Evolutionary conservation across 2,329 filamentous ascomycete species (phyloP), one percentile per base, ranked within the genome.

Genomic region (Neofusicoccum kwambonambiense): DNA sequence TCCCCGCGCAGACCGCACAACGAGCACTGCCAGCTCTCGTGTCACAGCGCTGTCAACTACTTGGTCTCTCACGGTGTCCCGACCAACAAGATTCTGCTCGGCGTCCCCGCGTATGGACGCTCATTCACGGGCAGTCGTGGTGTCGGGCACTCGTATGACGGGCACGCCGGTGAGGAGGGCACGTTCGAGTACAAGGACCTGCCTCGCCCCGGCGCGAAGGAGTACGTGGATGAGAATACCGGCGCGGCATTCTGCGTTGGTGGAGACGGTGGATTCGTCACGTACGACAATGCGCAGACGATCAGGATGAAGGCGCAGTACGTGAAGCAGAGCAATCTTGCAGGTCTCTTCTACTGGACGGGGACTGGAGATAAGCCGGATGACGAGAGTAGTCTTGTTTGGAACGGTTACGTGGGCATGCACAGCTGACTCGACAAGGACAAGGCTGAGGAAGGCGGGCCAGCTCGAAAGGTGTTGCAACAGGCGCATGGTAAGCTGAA

Each of bases 261-360:
- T 5, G 87, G 84, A 1, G 90, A 92, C 70, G 89, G 89, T 3
- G 91, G 90, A 0, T 93, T 93, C 69, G 86, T 94, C 47, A 89
- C 86, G 1, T 95, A 94, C 74, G 91, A 95, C 75, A 93, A 90
- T 68, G 87, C 89, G 3, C 86, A 89, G 49, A 93, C 90, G 2
- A 90, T 94, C 39, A 84, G 84, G 76, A 84, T 88, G 75, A 95
- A 95, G 78, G 91, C 89, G 1, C 80, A 82, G 6, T 94, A 89
- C 74, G 91, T 88, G 75, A 89, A 87, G 71, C 85, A 90, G 70
- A 88, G 89, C 70, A 84, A 85, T 34, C 80, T 95, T 17, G 91
- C 88, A 34, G 91, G 91, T 0, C 77, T 95, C 8, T 94, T 93
- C 75, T 95, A 93, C 76, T 93, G 90, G 89, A 88, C 89, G 62